Conservation (phyloP, 164 flowering plant genomes). For the Stephania yunnanensis region DNA sequence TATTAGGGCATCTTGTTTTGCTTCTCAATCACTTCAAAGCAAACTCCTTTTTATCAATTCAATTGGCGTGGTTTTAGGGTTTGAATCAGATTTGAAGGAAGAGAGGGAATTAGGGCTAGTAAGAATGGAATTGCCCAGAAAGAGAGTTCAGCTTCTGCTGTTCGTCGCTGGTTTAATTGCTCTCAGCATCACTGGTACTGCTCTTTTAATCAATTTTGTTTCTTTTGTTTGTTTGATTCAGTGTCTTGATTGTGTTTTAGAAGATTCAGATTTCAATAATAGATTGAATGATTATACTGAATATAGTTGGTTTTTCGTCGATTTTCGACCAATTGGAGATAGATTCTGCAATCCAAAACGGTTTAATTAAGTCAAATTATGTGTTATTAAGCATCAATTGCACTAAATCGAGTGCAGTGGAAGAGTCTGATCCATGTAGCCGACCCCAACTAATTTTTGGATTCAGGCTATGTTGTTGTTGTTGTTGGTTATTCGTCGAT, state of each 20-base stretch:
- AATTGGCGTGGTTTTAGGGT: not conserved
- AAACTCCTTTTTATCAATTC: not conserved
- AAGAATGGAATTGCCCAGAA: constrained; percentile 44
- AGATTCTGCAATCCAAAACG: no score
- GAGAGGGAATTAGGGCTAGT: constrained; percentile 1
- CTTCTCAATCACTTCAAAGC: not conserved
- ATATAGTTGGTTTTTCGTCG: no score
- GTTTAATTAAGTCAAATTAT: no score
- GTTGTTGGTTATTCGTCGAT: no score
- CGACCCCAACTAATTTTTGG: no score
- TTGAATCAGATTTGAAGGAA: not conserved
- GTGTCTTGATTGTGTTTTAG: not conserved
- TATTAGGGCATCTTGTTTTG: not conserved
- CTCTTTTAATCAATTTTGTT: not conserved
- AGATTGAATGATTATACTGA: no score
- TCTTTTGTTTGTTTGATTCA: not conserved
- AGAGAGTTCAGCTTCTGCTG: constrained; percentile 47
- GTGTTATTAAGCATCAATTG: no score
- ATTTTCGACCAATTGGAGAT: not conserved
- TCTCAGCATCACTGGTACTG: constrained; percentile 71
- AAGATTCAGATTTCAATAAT: not conserved
- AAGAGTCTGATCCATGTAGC: no score
- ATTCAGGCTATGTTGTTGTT: no score
- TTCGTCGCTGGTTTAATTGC: constrained; percentile 45
- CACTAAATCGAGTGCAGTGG: no score